Conservation (phyloP, 306 rosid genomes). For the Quillaja saponaria region DNA sequence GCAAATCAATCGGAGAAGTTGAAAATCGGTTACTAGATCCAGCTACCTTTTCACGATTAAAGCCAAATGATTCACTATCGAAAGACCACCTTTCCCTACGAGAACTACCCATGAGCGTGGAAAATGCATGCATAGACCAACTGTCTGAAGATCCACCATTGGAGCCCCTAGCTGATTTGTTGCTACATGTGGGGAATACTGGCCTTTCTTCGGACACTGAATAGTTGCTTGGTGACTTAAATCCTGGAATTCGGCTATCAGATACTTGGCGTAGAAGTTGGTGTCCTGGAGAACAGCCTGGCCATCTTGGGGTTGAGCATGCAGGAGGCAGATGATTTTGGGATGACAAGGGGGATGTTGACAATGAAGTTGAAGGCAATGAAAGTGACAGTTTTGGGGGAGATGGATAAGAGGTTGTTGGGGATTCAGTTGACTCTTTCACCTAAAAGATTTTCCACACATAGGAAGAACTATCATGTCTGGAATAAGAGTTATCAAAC, state of each 20-base stretch:
- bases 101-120: conserved; percentile 71
- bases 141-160: conserved; percentile 73
- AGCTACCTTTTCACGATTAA: conserved; percentile 57
- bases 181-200: conserved; percentile 56
- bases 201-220: conserved; percentile 66
- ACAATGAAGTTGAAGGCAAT: conserved; percentile 64
- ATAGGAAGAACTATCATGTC: conserved; percentile 6
- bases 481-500: conserved; percentile 9
- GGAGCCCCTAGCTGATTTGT: conserved; percentile 57
- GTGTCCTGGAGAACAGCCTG: conserved; percentile 62
- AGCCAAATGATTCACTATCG: conserved; percentile 74
- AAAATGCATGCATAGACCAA: conserved; percentile 85
- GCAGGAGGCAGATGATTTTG: conserved; percentile 54
- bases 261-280: conserved; percentile 62
- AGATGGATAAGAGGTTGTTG: conserved; percentile 51
- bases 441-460: conserved; percentile 45
- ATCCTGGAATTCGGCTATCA: conserved; percentile 53
- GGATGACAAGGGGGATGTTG: conserved; percentile 69
- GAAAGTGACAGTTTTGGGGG: conserved; percentile 59
- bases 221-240: conserved; percentile 58
- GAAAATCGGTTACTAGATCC: conserved; percentile 61
- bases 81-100: conserved; percentile 79
- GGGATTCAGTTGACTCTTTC: conserved; percentile 56
- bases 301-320: conserved; percentile 52
- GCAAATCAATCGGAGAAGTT: conserved; percentile 60